Base-by-base conservation (phyloP, 1,284 basidiomycete species). In the Stygiomarasmius scandens region DNA sequence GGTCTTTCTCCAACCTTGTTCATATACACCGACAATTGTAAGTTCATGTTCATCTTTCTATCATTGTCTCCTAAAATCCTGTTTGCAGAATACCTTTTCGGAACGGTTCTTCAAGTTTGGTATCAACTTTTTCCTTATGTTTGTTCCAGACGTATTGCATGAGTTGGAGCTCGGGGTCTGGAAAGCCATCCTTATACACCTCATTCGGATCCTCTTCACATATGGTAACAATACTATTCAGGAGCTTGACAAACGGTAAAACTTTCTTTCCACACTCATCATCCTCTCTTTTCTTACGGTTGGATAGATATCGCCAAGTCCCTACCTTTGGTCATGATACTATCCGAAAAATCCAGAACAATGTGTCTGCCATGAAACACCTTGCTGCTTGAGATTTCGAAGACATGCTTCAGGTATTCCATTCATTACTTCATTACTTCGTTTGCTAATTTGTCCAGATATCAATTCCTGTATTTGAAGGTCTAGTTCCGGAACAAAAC, bases 121-220 rank as follows among this genome's bases (percentile, higher is more conserved):
- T 6, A 48, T 56, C 12, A 52, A 61, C 38, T 53, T 50, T 41
- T 47, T 32, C 12, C 29, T 6, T 5, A 32, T 32, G 29, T n/a
- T n/a, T n/a, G n/a, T n/a, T n/a, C n/a, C n/a, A n/a, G n/a, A n/a
- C n/a, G n/a, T n/a, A n/a, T n/a, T 32, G 12, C 34, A 52, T 34
- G 34, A 52, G 16, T 22, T 62, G 11, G 64, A 67, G 47, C 52
- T 66, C 47, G 66, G 65, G 2, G 58, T 69, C 0, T 69, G 67
- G 69, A 71, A 68, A 54, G 48, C 52, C 5, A 2, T 67, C 0
- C 60, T 72, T 19, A 60, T 45, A 0, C 68, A 71, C 36, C 38
- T 72, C 1, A 54, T 71, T 3, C 58, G 58, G 1, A 64, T 71
- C 1, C 55, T 71, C 0, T n/a, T 62, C 11, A 55, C 60, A 0